phyloP scores from a whole-genome alignment of 1,284 basidiomycete genomes.

The Bondarzewia mesenterica region DNA sequence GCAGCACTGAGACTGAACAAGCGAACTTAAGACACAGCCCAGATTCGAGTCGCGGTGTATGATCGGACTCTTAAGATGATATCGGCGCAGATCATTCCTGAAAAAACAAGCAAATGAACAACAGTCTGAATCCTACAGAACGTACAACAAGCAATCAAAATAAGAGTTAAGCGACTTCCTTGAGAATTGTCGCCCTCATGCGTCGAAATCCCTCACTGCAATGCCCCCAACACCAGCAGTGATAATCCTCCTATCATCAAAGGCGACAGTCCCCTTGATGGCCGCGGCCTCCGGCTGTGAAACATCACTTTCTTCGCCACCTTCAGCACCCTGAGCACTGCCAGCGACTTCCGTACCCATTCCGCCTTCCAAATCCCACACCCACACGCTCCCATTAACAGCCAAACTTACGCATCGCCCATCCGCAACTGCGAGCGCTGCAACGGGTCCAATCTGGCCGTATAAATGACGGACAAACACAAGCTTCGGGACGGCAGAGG shows the following conservation, averaged over 20 bases:
- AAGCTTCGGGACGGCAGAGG: conserved; percentile 47
- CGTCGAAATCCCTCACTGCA: conserved; percentile 59
- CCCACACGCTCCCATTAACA: conserved; percentile 65
- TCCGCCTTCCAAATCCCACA: conserved; percentile 73
- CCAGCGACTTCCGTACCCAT: conserved; percentile 48
- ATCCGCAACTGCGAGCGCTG: conserved; percentile 62
- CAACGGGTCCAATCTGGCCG: conserved; percentile 59
- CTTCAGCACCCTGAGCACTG: background rate
- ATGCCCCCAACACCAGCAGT: conserved; percentile 44
- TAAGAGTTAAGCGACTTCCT: no score
- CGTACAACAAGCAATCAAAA: no score
- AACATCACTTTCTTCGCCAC: background rate
- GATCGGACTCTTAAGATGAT: no score
- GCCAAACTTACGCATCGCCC: conserved; percentile 72
- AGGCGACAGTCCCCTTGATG: conserved; percentile 43
- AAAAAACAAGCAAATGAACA: no score
- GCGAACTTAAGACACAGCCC: no score
- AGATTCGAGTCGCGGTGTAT: no score
- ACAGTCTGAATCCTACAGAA: no score
- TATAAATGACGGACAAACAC: conserved; percentile 64
- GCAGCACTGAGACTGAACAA: no score
- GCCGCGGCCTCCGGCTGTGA: conserved; percentile 5
- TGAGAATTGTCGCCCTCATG: no score
- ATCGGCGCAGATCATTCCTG: no score
- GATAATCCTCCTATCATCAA: conserved; percentile 68